These are phyloP conservation scores for Globisporangium takayamanum DNA, from an alignment of 352 stramenopile genomes.

Conservation along the genomic window DNA sequence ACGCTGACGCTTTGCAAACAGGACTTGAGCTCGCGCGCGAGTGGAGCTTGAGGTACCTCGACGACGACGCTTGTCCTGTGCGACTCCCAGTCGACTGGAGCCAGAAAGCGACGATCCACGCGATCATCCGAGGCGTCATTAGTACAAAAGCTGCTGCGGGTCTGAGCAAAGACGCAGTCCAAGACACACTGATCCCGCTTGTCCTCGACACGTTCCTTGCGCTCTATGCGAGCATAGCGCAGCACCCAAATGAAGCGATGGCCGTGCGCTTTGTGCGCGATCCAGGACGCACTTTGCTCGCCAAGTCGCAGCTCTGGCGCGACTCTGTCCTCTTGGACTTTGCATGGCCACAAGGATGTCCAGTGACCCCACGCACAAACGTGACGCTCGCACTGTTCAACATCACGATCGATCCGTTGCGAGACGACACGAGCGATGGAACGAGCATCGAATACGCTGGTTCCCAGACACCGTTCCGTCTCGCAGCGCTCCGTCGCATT, in stretches of 20 bases:
- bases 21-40: slow-evolving; percentile 38
- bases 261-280: slow-evolving; percentile 41
- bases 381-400: slow-evolving; percentile 43
- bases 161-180: slow-evolving; percentile 9
- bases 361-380: slow-evolving; percentile 18
- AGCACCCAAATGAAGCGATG: slow-evolving; percentile 33
- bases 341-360: slow-evolving; percentile 18
- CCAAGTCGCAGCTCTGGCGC: slow-evolving; percentile 33
- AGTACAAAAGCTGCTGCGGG: slow-evolving; percentile 25
- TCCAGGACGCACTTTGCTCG: slow-evolving; percentile 13
- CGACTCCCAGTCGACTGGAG: slow-evolving; percentile 44
- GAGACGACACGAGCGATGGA: slow-evolving; percentile 4
- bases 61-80: slow-evolving; percentile 32
- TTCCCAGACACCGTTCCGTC: slow-evolving; percentile 14
- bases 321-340: slow-evolving; percentile 39
- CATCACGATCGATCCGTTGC: slow-evolving; percentile 42
- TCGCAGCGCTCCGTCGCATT: slow-evolving; percentile 24
- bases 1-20: slow-evolving; percentile 6
- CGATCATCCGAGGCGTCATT: slow-evolving; percentile 39
- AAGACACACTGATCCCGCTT: slow-evolving; percentile 22
- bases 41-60: slow-evolving; percentile 44
- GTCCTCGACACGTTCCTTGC: slow-evolving; percentile 40
- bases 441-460: slow-evolving; percentile 3
- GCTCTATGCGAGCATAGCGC: slow-evolving; percentile 28
- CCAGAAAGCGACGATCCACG: slow-evolving; percentile 21